Conservation (phyloP, 345 rosid genomes). For the Hypericum androsaemum region DNA sequence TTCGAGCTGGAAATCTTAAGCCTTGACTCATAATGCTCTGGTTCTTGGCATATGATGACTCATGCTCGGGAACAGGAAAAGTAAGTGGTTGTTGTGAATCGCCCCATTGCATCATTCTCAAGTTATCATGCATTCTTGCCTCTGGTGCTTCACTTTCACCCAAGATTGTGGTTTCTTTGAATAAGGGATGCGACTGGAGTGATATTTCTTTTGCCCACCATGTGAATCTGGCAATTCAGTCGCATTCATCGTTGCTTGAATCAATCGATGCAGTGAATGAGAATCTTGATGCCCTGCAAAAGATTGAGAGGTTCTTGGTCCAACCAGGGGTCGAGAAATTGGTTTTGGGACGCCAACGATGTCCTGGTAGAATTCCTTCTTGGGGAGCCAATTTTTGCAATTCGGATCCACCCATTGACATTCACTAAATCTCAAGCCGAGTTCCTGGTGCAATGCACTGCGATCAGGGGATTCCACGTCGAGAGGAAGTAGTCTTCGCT, state of each 20-base stretch:
- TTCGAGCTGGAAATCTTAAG: too few relatives aligned
- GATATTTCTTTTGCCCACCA: too few relatives aligned
- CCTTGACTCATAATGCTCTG: too few relatives aligned
- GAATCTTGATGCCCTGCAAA: slow-evolving; percentile 13
- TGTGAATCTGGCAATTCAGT: too few relatives aligned
- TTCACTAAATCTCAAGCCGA: slow-evolving; percentile 25
- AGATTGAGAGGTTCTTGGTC: slow-evolving; percentile 20
- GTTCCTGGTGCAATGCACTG: slow-evolving; percentile 16
- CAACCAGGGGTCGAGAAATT: slow-evolving; percentile 17
- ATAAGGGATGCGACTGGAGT: slow-evolving; percentile 16
- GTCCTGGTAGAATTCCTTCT: slow-evolving; percentile 9
- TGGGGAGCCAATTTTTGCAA: slow-evolving; percentile 19
- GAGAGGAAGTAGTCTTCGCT: slow-evolving; percentile 18
- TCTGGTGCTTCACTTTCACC: slow-evolving; percentile 17
- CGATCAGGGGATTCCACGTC: slow-evolving; percentile 18
- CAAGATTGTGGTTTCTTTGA: slow-evolving; percentile 18
- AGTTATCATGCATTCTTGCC: slow-evolving; percentile 37
- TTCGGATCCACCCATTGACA: slow-evolving; percentile 14
- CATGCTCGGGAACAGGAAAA: slow-evolving; percentile 48
- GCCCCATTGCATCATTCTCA: slow-evolving; percentile 60
- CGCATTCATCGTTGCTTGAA: too few relatives aligned
- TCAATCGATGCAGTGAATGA: slow-evolving; percentile 23
- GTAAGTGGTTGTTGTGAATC: slow-evolving; percentile 64
- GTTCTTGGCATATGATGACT: too few relatives aligned
- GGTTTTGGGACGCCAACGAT: slow-evolving; percentile 14